phyloP scores from a whole-genome alignment of 257 asterid genomes.

The Solanum rostratum region DNA sequence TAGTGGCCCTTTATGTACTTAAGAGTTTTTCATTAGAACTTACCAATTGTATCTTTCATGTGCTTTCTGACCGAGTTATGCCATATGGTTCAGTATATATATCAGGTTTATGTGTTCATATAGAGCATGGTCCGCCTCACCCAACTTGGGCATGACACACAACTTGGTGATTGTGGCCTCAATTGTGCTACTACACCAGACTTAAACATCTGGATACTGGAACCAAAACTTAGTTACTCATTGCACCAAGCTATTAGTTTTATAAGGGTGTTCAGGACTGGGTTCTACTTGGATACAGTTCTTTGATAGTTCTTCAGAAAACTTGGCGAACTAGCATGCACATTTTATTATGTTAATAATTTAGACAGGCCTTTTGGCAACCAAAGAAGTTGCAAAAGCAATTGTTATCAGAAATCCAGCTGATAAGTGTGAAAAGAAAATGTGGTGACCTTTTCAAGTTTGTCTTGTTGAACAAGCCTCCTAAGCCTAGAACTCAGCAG shows the following conservation, averaged over 20 bases:
- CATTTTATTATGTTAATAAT: not conserved
- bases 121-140: not conserved
- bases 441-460: slow-evolving; percentile 64
- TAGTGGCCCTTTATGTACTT: not conserved
- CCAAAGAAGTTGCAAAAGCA: not conserved
- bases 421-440: not conserved
- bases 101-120: not conserved
- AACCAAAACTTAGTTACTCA: not conserved
- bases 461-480: slow-evolving; percentile 81
- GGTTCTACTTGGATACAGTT: not conserved
- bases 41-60: not conserved
- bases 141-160: not conserved
- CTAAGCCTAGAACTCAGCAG: slow-evolving; percentile 61
- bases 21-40: not conserved
- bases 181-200: not conserved
- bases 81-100: not conserved
- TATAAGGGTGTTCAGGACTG: not conserved
- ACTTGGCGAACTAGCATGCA: not conserved
- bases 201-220: not conserved
- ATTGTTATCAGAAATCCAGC: not conserved
- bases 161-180: not conserved
- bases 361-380: not conserved
- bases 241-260: not conserved
- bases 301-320: not conserved
- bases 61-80: not conserved